phyloP scores from a whole-genome alignment of 2,329 filamentous ascomycete genomes.

The Ophiostoma fasciatum region DNA sequence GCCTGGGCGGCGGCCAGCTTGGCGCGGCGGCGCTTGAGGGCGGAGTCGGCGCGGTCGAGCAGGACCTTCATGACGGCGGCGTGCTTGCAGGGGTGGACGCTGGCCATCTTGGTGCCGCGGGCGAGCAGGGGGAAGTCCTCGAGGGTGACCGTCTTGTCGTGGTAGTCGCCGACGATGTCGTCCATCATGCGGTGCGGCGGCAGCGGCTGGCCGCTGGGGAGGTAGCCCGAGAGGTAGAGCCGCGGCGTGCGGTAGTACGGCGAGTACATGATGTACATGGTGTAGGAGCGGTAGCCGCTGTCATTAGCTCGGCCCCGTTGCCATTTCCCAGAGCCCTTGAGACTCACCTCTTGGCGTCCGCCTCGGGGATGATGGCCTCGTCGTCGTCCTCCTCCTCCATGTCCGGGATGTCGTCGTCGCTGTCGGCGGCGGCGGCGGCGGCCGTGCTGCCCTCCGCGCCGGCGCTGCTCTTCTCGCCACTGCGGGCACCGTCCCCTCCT shows the following conservation, averaged over 20 bases:
- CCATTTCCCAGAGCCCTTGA: too few species aligned
- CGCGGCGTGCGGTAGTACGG: slow-evolving; percentile 93
- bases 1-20: slow-evolving; percentile 48
- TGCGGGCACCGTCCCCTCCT: neutral
- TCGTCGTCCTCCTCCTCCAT: slow-evolving; percentile 98
- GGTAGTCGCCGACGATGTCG: slow-evolving; percentile 26
- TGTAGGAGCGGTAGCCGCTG: slow-evolving; percentile 83
- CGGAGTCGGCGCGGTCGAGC: slow-evolving; percentile 86
- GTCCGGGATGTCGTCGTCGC: slow-evolving; percentile 77
- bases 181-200: slow-evolving; percentile 24
- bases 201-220: slow-evolving; percentile 48
- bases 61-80: slow-evolving; percentile 96
- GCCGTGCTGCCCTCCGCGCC: neutral
- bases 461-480: slow-evolving; percentile 12
- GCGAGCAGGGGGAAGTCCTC: slow-evolving; percentile 96
- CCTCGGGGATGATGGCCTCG: slow-evolving; percentile 85
- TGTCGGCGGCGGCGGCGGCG: slow-evolving; percentile 75
- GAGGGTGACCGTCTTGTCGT: slow-evolving; percentile 80
- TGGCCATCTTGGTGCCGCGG: slow-evolving; percentile 86
- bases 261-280: slow-evolving; percentile 94
- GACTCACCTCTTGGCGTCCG: slow-evolving; percentile 30
- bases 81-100: slow-evolving; percentile 93
- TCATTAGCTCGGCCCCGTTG: too few species aligned
- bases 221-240: slow-evolving; percentile 86
- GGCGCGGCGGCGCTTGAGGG: slow-evolving; percentile 73